Evolutionary conservation across 306 rosid genomes (phyloP).

Genomic region (Pachyrhizus erosus): DNA sequence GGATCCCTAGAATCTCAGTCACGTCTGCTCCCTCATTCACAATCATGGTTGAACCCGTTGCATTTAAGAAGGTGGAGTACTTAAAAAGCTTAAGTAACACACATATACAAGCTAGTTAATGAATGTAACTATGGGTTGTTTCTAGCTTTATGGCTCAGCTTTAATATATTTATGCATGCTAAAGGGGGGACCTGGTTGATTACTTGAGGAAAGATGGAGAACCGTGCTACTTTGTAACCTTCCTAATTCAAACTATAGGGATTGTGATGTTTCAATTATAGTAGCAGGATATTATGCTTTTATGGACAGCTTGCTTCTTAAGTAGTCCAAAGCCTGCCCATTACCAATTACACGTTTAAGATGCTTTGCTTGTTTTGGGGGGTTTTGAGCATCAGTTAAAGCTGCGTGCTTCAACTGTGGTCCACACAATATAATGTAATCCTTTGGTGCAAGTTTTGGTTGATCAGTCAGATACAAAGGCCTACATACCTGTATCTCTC

Average conservation of each 20-base stretch:
- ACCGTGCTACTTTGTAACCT: slow-evolving; percentile 44
- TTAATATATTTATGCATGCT: slow-evolving; percentile 50
- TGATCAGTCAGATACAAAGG: slow-evolving; percentile 37
- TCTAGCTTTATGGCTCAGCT: slow-evolving; percentile 46
- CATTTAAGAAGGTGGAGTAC: slow-evolving; percentile 35
- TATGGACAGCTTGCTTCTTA: slow-evolving; percentile 46
- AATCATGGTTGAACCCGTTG: slow-evolving; percentile 41
- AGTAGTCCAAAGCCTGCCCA: slow-evolving; percentile 44
- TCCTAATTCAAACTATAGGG: slow-evolving; percentile 36
- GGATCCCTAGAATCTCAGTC: slow-evolving; percentile 54
- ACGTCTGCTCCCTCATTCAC: slow-evolving; percentile 38
- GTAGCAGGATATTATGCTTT: slow-evolving; percentile 44
- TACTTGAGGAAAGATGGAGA: slow-evolving; percentile 45
- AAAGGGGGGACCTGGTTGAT: slow-evolving; percentile 54
- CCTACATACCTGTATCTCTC: slow-evolving; percentile 36
- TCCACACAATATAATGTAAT: slow-evolving; percentile 51
- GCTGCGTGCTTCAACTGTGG: slow-evolving; percentile 58
- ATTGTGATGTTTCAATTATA: slow-evolving; percentile 42
- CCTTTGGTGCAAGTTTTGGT: slow-evolving; percentile 44
- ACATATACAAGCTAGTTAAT: neutral
- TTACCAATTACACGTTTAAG: slow-evolving; percentile 45
- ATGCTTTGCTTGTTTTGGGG: slow-evolving; percentile 73
- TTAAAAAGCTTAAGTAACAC: neutral
- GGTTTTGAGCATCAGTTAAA: slow-evolving; percentile 52
- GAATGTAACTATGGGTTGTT: neutral